Evolutionary conservation across 805 yeast genomes (phyloP).

Genomic region (Yarrowia porcina): DNA sequence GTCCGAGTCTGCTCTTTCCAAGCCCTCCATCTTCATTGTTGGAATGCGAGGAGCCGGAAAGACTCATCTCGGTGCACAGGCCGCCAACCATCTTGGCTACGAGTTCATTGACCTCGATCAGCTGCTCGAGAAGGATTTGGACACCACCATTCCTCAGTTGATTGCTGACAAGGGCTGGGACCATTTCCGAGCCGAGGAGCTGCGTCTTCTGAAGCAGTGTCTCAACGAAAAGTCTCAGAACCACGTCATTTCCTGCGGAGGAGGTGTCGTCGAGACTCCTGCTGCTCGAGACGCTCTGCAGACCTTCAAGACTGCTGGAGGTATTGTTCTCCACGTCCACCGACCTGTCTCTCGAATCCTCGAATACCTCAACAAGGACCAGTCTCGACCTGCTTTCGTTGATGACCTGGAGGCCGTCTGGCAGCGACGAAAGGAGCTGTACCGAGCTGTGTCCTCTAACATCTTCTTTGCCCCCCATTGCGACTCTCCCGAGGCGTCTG

Average conservation of each 20-base stretch:
- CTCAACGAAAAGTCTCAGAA: conserved; percentile 47
- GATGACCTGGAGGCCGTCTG: conserved; percentile 82
- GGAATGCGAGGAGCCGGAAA: conserved; percentile 99
- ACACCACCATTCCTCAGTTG: conserved; percentile 40
- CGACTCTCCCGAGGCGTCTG: conserved; percentile 51
- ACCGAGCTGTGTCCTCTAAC: conserved; percentile 73
- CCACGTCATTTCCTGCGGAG: conserved; percentile 87
- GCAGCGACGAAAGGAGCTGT: conserved; percentile 75
- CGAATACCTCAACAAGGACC: conserved; percentile 67
- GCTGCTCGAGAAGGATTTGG: conserved; percentile 55
- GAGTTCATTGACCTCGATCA: conserved; percentile 72
- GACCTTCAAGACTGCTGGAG: conserved; percentile 53
- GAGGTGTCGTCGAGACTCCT: conserved; percentile 84
- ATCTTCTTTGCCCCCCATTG: conserved; percentile 77
- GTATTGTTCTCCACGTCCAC: conserved; percentile 86
- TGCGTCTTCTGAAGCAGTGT: conserved; percentile 51
- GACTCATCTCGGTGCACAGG: conserved; percentile 78
- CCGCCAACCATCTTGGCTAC: conserved; percentile 60
- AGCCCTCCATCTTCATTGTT: conserved; percentile 67
- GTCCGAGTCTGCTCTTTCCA: conserved; percentile 24
- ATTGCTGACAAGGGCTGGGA: conserved; percentile 83
- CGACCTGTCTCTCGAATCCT: conserved; percentile 81
- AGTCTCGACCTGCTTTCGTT: conserved; percentile 73
- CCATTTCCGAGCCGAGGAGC: conserved; percentile 70
- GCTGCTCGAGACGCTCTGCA: conserved; percentile 64